Conservation (phyloP, 176 grass and related monocot genomes). For the Carex scoparia region DNA sequence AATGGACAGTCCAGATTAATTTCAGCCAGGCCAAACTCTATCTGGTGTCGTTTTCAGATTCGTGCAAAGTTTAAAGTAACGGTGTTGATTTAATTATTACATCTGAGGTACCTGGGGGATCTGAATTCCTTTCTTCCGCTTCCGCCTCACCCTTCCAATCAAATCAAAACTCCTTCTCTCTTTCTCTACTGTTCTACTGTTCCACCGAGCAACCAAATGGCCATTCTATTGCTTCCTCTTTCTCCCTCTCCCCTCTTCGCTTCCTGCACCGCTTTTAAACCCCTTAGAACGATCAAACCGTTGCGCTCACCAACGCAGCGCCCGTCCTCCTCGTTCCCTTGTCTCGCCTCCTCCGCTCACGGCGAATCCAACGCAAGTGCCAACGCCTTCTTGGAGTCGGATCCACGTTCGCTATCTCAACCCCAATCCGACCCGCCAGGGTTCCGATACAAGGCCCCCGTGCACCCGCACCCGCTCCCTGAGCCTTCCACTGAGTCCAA, state of each 20-base stretch:
- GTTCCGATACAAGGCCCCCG: not conserved
- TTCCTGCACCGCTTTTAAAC: not conserved
- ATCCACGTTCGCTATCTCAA: not conserved
- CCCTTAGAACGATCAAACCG: not conserved
- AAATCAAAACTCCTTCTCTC: not conserved
- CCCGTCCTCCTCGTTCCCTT: not conserved
- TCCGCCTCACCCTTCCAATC: not conserved
- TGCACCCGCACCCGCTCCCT: not conserved
- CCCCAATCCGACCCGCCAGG: not conserved
- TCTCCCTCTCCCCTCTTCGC: not conserved
- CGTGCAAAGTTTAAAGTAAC: no score
- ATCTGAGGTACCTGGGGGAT: no score
- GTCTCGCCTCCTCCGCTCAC: not conserved
- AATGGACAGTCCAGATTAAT: no score
- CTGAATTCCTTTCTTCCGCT: no score
- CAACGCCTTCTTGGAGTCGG: slow-evolving; percentile 14
- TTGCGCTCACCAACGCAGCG: not conserved
- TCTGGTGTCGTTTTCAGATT: no score
- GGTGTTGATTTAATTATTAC: no score
- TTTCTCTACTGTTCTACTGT: not conserved
- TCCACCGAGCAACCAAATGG: not conserved
- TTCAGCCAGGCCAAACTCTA: no score
- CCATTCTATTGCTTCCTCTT: not conserved
- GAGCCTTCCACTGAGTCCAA: slow-evolving; percentile 39
- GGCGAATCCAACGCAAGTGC: slow-evolving; percentile 11